A percentile compares a stretch with the other conserved stretches of the same genome.
Conservation (phyloP, 2,329 filamentous ascomycete species). For the Colletotrichum lupini region DNA sequence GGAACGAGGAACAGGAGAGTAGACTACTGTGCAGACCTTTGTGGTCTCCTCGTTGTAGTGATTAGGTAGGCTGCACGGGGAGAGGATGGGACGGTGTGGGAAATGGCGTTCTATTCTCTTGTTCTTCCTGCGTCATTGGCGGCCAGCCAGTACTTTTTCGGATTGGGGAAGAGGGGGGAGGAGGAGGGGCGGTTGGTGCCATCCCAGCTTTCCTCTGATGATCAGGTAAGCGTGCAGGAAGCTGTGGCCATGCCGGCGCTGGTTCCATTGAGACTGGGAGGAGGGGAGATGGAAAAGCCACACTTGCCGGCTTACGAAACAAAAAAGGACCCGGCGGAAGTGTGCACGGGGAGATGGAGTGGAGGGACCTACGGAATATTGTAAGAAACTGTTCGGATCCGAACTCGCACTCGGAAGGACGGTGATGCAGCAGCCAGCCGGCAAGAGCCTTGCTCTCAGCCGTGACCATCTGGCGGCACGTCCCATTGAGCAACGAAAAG, state of each 20-base stretch:
- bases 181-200: background rate
- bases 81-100: background rate
- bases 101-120: background rate
- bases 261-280: too few relatives aligned
- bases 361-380: too few relatives aligned
- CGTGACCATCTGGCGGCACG: background rate
- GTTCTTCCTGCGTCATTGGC: conserved; percentile 4
- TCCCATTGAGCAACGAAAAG: background rate
- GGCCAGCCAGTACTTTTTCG: background rate
- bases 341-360: background rate
- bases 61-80: background rate
- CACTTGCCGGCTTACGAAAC: background rate
- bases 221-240: background rate
- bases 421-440: background rate
- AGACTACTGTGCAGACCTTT: background rate
- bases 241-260: background rate
- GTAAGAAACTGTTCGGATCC: background rate
- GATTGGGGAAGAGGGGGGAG: background rate
- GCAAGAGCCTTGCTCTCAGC: background rate
- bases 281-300: background rate
- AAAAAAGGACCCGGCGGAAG: background rate
- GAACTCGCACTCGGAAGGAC: background rate
- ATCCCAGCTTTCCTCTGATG: background rate
- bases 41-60: background rate
- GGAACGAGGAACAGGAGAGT: background rate